Evolutionary conservation across 2,329 filamentous ascomycete genomes (phyloP), one percentile per base, ranked within the genome.

Genomic region (Phialophora tarda): DNA sequence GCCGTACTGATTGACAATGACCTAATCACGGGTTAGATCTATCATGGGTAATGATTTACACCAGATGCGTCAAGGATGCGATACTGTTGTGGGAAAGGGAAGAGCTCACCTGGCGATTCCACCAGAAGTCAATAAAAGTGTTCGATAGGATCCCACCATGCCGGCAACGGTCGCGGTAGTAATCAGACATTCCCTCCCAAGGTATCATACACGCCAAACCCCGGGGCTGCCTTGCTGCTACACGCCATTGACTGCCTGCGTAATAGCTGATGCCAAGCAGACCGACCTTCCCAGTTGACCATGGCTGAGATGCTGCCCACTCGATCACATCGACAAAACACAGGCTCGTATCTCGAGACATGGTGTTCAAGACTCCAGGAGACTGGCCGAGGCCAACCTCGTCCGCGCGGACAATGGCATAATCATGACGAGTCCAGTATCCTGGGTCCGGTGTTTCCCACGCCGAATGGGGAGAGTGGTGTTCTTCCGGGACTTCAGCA

Each of bases 1-100:
- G 0, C 89, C 89, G 67, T 91, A 91, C 74, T 92, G 89, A 72
- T 91, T 91, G 0, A 81, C 80, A 7, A 89, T 78, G 6, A 90
- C 86, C 73, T 67, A 47, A 26, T 7, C 23, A 7, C 86, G 81
- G 72, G 30, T 10, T 4, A 4, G 7, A 26, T 48, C 10, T 14
- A 60, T 34, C 32, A 63, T 7, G 14, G 14, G 14, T 38, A 4
- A 17, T 14, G 12, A 17, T 38, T 38, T 3, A 3, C 8, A 32
- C 8, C 30, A 32, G 28, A 6, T 8, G 28, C 28, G 8, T 30
- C 23, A 10, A 6, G 48, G 12, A 12, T 26, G 21, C n/a, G 12
- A 47, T 47, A 26, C 6, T 28, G 12, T 51, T 17, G 41, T 30
- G 12, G 23, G n/a, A 60, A 51, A 34, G 32, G 28, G 38, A 12